These are phyloP conservation scores for Pluteus cervinus DNA, from an alignment of 768 basidiomycete species.

Conservation along the genomic window DNA sequence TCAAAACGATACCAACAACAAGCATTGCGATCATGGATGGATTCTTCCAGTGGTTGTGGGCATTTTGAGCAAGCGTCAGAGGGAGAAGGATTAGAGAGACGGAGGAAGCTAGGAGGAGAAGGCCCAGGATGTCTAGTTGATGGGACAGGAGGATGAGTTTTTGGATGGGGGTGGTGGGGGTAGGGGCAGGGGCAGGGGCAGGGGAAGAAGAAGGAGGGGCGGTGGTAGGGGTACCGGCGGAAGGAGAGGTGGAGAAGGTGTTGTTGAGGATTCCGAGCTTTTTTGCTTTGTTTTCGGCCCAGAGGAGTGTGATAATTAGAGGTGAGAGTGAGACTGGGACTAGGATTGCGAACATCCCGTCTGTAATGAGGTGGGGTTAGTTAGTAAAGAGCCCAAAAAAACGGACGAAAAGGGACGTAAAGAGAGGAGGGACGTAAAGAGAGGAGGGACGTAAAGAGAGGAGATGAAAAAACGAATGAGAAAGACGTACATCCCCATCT, in stretches of 20 bases:
- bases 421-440: no score
- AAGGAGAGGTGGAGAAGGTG: no score
- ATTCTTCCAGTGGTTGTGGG: slow-evolving; percentile 37
- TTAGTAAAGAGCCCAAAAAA: no score
- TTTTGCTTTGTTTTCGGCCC: slow-evolving; percentile 46
- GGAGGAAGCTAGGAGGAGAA: slow-evolving; percentile 42
- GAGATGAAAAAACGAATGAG: neutral
- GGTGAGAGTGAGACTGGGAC: slow-evolving; percentile 44
- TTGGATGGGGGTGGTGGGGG: slow-evolving; percentile 9
- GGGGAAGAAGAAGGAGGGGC: no score
- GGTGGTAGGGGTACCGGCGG: no score
- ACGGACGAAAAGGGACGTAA: no score
- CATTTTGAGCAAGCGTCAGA: slow-evolving; percentile 39
- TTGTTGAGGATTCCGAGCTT: slow-evolving; percentile 23
- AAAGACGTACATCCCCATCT: slow-evolving; percentile 59
- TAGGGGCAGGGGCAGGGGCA: no score
- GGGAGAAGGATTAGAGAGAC: slow-evolving; percentile 51
- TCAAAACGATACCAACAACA: slow-evolving; percentile 36
- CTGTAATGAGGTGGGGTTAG: no score
- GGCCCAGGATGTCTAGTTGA: slow-evolving; percentile 43
- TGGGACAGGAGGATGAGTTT: slow-evolving; percentile 18
- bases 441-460: slow-evolving; percentile 1
- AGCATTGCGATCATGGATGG: slow-evolving; percentile 46
- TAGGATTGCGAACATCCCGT: slow-evolving; percentile 54
- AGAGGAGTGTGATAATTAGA: slow-evolving; percentile 47